These are phyloP conservation scores for Phytophthora pluvialis DNA, from an alignment of 352 stramenopile species.

Conservation along the genomic window DNA sequence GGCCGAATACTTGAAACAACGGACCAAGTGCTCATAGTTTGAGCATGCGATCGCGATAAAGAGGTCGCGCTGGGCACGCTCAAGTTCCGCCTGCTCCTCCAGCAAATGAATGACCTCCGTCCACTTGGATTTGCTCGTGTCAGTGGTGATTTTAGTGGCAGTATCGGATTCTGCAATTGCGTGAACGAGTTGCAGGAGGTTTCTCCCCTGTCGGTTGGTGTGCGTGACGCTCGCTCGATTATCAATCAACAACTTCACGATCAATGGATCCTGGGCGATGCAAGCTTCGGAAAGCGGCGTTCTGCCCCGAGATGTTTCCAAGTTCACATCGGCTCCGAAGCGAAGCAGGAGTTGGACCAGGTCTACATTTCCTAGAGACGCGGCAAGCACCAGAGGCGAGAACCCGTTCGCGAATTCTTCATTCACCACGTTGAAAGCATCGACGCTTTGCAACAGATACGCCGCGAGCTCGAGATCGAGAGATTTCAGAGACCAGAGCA, in stretches of 20 bases:
- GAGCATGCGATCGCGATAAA: conserved; percentile 77
- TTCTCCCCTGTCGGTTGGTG: conserved; percentile 65
- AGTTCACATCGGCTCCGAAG: conserved; percentile 74
- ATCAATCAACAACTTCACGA: conserved; percentile 70
- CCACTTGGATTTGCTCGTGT: conserved; percentile 24
- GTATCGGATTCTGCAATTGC: conserved; percentile 23
- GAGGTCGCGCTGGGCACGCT: conserved; percentile 58
- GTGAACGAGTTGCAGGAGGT: conserved; percentile 49
- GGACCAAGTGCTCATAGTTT: conserved; percentile 64
- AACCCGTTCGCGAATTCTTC: conserved; percentile 77
- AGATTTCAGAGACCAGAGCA: conserved; percentile 70
- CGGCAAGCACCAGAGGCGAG: conserved; percentile 58
- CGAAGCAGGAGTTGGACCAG: conserved; percentile 64
- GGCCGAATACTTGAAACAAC: conserved; percentile 49
- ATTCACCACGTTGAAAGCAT: conserved; percentile 42
- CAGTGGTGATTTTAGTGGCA: background rate
- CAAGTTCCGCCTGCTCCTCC: conserved; percentile 49
- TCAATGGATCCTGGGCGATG: conserved; percentile 46
- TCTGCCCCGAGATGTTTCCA: conserved; percentile 68
- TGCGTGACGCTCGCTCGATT: conserved; percentile 65
- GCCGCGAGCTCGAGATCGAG: conserved; percentile 65
- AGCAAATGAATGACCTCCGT: conserved; percentile 50
- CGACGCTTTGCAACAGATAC: conserved; percentile 67
- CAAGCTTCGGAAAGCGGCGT: conserved; percentile 71
- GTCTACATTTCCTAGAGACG: conserved; percentile 51